These are phyloP conservation scores for Yamadazyma paraphyllophila DNA, from an alignment of 805 yeast species.

Conservation along the genomic window DNA sequence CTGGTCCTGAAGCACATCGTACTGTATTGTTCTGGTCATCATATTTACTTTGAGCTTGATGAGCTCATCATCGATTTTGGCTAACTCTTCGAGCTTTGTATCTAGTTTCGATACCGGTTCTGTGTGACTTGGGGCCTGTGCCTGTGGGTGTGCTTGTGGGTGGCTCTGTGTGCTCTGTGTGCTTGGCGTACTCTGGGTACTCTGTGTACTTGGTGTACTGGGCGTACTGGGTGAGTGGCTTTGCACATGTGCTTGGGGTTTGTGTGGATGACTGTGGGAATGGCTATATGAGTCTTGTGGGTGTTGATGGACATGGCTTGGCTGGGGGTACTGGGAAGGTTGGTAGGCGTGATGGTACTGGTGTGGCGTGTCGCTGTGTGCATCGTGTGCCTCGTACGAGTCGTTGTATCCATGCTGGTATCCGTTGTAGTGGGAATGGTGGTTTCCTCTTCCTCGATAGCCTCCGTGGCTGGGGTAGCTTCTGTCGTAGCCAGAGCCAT, in stretches of 20 bases:
- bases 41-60: constrained; percentile 1
- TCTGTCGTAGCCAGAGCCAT: constrained; percentile 15
- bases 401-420: neutral
- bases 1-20: constrained; percentile 17
- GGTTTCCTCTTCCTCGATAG: constrained; percentile 1
- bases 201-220: no score
- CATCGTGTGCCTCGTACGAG: neutral
- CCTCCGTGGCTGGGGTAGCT: constrained; percentile 1
- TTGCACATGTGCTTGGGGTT: neutral
- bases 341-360: neutral
- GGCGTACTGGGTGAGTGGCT: neutral
- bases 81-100: neutral
- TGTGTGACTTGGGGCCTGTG: no score
- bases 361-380: neutral
- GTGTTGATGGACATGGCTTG: neutral
- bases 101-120: neutral
- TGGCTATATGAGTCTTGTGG: neutral
- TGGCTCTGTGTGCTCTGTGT: no score
- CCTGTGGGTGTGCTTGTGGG: no score
- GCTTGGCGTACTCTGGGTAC: no score
- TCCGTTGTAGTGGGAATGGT: neutral
- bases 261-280: neutral
- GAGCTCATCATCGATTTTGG: constrained; percentile 4
- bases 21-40: neutral
- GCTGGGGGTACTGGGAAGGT: neutral